Conservation (phyloP, 2,329 filamentous ascomycete genomes). For the Trichocomaceae sp. region DNA sequence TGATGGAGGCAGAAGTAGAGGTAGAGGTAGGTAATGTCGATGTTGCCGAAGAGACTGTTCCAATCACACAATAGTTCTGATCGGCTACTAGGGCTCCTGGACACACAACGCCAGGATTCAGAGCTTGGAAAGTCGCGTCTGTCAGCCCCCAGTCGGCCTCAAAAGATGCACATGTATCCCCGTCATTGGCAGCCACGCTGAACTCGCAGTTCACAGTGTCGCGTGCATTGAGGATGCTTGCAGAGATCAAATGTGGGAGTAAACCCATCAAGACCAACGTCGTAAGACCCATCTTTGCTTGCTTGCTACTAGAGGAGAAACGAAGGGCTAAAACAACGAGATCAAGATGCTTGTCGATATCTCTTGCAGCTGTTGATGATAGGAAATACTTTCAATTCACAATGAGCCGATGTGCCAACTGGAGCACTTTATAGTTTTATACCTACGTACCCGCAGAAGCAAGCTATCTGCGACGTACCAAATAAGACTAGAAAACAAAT, state of each 20-base stretch:
- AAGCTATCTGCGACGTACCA: no score
- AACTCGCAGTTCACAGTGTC: background rate
- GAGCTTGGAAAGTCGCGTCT: background rate
- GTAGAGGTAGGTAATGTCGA: background rate
- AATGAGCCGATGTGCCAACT: no score
- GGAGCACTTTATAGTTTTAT: no score
- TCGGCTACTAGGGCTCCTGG: background rate
- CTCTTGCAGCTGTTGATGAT: background rate
- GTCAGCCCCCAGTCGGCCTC: background rate
- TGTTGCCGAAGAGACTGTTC: background rate
- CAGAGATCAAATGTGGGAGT: constrained; percentile 1
- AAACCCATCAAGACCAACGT: background rate
- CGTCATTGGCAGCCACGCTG: background rate
- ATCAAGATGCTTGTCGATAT: background rate
- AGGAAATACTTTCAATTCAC: background rate
- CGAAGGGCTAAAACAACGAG: background rate
- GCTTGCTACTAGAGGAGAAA: background rate
- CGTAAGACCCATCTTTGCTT: background rate
- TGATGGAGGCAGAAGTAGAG: no score
- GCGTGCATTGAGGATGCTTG: background rate
- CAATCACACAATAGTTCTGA: background rate
- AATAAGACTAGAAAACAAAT: no score
- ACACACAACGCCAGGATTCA: background rate
- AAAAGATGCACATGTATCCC: constrained; percentile 2
- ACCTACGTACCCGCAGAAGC: no score